phyloP scores from a whole-genome alignment of 495 filamentous ascomycete genomes.

The Rostrohypoxylon terebratum region DNA sequence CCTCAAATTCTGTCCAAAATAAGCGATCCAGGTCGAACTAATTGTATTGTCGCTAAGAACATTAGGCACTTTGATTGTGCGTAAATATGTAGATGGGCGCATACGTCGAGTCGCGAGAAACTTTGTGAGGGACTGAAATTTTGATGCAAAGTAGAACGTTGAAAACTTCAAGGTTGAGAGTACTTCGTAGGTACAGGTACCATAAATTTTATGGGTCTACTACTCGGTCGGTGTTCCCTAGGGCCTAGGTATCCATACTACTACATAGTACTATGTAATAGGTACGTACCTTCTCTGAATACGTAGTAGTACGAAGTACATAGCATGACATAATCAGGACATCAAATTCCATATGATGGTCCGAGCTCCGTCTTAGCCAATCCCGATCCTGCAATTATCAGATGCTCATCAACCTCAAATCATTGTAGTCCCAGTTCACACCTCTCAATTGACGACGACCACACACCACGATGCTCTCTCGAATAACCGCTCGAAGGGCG shows the following conservation, averaged over 20 bases:
- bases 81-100: not conserved
- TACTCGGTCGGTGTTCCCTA: not conserved
- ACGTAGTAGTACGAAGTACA: too few relatives aligned
- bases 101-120: not conserved
- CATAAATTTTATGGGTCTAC: not conserved
- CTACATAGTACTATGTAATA: too few relatives aligned
- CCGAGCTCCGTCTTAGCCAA: slow-evolving; percentile 52
- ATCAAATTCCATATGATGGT: slow-evolving; percentile 14
- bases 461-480: slow-evolving; percentile 66
- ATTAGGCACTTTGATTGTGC: not conserved
- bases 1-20: not conserved
- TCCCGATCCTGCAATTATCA: slow-evolving; percentile 45
- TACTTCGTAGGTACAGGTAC: not conserved
- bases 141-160: not conserved
- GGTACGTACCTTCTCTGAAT: not conserved
- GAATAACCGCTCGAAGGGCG: slow-evolving; percentile 40
- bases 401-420: slow-evolving; percentile 60
- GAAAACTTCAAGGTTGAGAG: not conserved
- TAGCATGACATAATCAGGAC: not conserved
- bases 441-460: slow-evolving; percentile 52
- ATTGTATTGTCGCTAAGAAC: not conserved
- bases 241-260: too few relatives aligned
- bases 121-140: not conserved
- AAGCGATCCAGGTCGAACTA: not conserved
- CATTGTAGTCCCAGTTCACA: slow-evolving; percentile 42